Conservation (phyloP, 208 protist genomes). For the Trypanosoma brucei region DNA sequence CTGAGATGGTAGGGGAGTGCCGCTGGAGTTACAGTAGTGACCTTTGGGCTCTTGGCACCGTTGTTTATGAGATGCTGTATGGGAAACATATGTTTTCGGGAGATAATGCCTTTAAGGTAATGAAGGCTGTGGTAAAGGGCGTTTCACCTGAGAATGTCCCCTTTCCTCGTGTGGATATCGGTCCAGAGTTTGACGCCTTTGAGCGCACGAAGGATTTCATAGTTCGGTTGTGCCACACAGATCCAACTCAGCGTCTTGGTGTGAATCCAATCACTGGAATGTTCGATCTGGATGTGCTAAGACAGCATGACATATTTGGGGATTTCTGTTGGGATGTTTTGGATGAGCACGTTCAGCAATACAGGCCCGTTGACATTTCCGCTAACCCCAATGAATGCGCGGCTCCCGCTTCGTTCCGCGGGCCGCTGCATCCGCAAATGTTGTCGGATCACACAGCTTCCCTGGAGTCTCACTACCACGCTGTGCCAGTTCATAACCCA, state of each 20-base stretch:
- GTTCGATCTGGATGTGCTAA: conserved; percentile 61
- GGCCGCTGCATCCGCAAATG: conserved; percentile 12
- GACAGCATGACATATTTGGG: conserved; percentile 61
- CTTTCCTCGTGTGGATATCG: conserved; percentile 53
- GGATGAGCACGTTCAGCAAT: conserved; percentile 45
- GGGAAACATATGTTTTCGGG: conserved; percentile 81
- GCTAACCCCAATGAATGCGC: not conserved
- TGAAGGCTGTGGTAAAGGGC: conserved; percentile 63
- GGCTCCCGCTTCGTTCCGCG: not conserved
- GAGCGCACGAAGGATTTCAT: conserved; percentile 69
- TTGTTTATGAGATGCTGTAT: conserved; percentile 91
- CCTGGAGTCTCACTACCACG: conserved; percentile 48
- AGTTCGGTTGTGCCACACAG: conserved; percentile 39
- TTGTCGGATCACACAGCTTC: conserved; percentile 32
- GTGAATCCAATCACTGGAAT: conserved; percentile 41
- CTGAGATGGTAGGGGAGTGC: conserved; percentile 91
- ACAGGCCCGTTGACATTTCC: conserved; percentile 15
- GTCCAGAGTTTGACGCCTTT: conserved; percentile 33
- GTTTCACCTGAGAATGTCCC: conserved; percentile 17
- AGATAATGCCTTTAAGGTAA: conserved; percentile 55
- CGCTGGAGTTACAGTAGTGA: conserved; percentile 92
- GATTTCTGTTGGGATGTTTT: conserved; percentile 64
- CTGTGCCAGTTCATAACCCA: conserved; percentile 44
- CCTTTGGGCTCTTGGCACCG: conserved; percentile 92
- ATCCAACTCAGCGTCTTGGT: conserved; percentile 69